Evolutionary conservation across 768 basidiomycete genomes (phyloP).

Genomic region (Dacryopinax primogenitus): DNA sequence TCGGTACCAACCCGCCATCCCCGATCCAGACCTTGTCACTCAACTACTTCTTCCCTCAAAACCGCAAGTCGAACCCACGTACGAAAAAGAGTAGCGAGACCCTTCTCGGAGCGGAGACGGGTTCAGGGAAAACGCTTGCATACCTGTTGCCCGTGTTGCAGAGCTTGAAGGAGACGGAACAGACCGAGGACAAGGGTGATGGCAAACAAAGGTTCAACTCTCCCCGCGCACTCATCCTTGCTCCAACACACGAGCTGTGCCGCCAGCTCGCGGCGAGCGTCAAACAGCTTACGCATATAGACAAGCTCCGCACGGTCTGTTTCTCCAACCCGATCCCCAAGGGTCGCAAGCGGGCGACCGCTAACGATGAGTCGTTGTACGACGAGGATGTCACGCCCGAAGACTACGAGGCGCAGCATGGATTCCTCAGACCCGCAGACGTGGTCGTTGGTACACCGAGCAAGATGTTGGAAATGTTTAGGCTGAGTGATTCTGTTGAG

Average conservation of each 20-base stretch:
- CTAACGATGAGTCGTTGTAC: constrained; percentile 9
- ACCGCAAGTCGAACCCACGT: constrained; percentile 15
- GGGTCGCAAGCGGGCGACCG: constrained; percentile 18
- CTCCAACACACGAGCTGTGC: constrained; percentile 80
- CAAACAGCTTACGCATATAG: constrained; percentile 57
- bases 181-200: constrained; percentile 11
- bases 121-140: constrained; percentile 83
- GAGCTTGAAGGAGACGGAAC: constrained; percentile 55
- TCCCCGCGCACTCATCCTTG: constrained; percentile 41
- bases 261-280: constrained; percentile 65
- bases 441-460: constrained; percentile 49
- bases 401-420: constrained; percentile 17
- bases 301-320: constrained; percentile 65
- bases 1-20: constrained; percentile 46
- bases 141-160: constrained; percentile 45
- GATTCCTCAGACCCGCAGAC: constrained; percentile 17
- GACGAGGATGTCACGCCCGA: background rate
- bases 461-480: constrained; percentile 47
- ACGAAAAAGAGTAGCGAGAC: constrained; percentile 36
- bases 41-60: constrained; percentile 46
- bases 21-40: constrained; percentile 67
- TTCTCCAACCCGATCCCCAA: constrained; percentile 47
- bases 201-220: background rate
- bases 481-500: constrained; percentile 36
- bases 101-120: constrained; percentile 77